A percentile compares a stretch with the other conserved stretches of the same genome.
phyloP scores from a whole-genome alignment of 1,139 yeast genomes.

The Blastobotrys malaysiensis region DNA sequence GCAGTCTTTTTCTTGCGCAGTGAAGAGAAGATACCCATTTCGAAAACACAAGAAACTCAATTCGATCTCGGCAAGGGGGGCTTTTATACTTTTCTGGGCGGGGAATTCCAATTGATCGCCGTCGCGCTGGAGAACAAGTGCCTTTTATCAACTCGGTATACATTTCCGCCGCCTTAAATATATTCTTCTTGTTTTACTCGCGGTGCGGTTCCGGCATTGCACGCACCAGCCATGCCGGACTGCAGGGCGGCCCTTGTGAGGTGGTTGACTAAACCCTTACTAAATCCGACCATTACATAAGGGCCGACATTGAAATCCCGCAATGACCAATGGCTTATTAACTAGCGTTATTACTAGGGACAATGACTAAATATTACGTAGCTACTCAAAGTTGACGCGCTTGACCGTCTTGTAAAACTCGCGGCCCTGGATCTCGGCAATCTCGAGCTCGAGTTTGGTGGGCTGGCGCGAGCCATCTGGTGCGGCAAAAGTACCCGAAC shows the following conservation, averaged over 20 bases:
- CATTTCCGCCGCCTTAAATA: neutral
- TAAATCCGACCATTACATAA: neutral
- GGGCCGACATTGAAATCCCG: neutral
- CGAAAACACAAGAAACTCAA: neutral
- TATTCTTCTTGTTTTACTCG: neutral
- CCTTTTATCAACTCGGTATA: neutral
- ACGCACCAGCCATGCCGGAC: neutral
- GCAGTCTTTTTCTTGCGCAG: neutral
- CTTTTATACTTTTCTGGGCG: neutral
- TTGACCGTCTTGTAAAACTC: constrained; percentile 41
- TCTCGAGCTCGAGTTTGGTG: constrained; percentile 50
- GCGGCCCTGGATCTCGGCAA: constrained; percentile 59
- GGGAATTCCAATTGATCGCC: neutral
- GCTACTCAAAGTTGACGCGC: neutral
- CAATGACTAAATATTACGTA: neutral
- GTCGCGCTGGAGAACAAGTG: neutral
- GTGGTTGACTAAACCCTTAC: neutral
- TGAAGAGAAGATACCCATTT: neutral
- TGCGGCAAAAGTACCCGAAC: constrained; percentile 61
- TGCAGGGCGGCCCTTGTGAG: neutral
- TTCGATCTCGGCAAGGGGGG: neutral
- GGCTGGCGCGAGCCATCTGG: constrained; percentile 65
- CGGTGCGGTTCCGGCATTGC: too few relatives aligned
- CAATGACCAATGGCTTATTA: too few relatives aligned
- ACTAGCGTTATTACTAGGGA: neutral